phyloP scores from a whole-genome alignment of 164 flowering plant genomes.

The Santalum album region DNA sequence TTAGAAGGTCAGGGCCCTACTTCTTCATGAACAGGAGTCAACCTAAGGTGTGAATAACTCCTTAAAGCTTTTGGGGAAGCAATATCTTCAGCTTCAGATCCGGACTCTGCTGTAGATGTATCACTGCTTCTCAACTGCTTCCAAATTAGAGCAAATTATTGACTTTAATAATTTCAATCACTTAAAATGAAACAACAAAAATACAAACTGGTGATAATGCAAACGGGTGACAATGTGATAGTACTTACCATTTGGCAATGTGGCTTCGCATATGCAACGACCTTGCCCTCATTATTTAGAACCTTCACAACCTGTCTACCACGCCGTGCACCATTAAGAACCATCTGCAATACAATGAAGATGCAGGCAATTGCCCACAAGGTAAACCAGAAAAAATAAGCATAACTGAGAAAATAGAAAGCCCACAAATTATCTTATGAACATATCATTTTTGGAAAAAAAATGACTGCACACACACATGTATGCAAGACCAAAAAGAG shows the following conservation, averaged over 20 bases:
- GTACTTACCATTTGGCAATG: too few relatives aligned
- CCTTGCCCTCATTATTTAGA: conserved; percentile 14
- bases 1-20: conserved; percentile 21
- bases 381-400: not conserved
- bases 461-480: not conserved
- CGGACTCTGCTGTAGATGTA: conserved; percentile 91
- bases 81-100: conserved; percentile 94
- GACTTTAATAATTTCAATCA: too few relatives aligned
- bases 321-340: conserved; percentile 33
- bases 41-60: conserved; percentile 50
- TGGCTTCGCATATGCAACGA: conserved; percentile 16
- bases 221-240: too few relatives aligned
- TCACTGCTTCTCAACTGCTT: conserved; percentile 76
- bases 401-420: not conserved
- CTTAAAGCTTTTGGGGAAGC: conserved; percentile 65
- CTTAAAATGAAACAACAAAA: too few relatives aligned
- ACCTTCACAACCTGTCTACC: conserved; percentile 18
- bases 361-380: not conserved
- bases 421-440: not conserved
- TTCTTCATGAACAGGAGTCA: conserved; percentile 94
- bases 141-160: not conserved
- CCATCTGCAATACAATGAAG: conserved; percentile 24
- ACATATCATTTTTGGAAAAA: not conserved
- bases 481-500: not conserved
- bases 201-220: too few relatives aligned